Evolutionary conservation across 176 grass and related monocot species (phyloP), one percentile per base, ranked within the genome.

Genomic region (Bolboschoenus planiculmis): DNA sequence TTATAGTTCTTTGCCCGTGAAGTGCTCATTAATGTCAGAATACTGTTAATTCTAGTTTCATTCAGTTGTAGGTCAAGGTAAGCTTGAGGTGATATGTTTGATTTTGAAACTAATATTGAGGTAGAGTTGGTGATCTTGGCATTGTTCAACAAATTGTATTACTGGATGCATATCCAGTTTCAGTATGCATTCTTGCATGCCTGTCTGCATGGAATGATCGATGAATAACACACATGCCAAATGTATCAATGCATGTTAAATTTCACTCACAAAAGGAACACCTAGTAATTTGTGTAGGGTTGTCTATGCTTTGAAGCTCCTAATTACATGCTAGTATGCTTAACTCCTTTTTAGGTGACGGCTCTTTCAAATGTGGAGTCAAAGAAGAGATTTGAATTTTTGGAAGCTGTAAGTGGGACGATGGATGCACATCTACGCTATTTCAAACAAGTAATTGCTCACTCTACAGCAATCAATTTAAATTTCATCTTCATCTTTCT

Each of bases 361-460:
- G 77, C 97, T 74, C 91, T 99, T 91, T 96, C 93, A 86, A 99
- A 95, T 87, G 94, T 99, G 0, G 97, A 99, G 85, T 91, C 93
- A 42, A 99, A 99, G 86, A 99, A 99, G 87, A 91, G 93, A 87
- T 99, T 96, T 78, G 97, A 99, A 87, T 99, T 99, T 90, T 86
- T 99, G 81, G 97, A 99, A 86, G 89, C 97, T 85, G 93, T 99
- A 85, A 99, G 97, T 86, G 97, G 97, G 78, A 99, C 91, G 55
- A 99, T 99, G 97, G 97, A 99, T 90, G 91, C 97, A 34, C 97
- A 99, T 93, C 97, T 99, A 81, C 93, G 93, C 79, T 99, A 99
- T 89, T 99, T 99, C 83, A 99, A 96, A 99, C 97, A 99, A 92
- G 97, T 99, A 96, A 63, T 63, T 50, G 78, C 42, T 44, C 50